phyloP scores from a whole-genome alignment of 352 stramenopile species.

The Aphanomyces stellatus region DNA sequence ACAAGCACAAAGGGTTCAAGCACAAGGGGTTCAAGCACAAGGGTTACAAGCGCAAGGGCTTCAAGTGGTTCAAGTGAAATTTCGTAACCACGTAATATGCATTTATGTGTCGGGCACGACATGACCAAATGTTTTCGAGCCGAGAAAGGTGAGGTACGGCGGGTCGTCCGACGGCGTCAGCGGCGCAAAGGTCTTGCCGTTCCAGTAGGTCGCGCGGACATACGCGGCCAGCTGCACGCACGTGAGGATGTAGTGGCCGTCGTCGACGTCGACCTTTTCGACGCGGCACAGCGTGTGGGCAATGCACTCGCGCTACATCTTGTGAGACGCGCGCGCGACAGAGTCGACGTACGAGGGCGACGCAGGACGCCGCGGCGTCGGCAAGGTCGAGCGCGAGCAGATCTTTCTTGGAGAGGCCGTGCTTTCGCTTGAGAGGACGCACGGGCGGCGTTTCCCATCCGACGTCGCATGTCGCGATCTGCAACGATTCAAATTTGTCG shows the following conservation, averaged over 20 bases:
- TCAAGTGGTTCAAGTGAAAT: constrained; percentile 16
- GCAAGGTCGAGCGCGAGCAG: background rate
- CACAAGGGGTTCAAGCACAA: constrained; percentile 18
- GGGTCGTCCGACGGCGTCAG: constrained; percentile 14
- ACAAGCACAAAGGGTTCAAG: constrained; percentile 21
- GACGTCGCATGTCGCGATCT: constrained; percentile 37
- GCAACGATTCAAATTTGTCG: constrained; percentile 56
- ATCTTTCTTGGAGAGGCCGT: constrained; percentile 18
- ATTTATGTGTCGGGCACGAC: constrained; percentile 23
- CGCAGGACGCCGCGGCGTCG: constrained; percentile 50
- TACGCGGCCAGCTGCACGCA: constrained; percentile 55
- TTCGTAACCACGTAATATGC: background rate
- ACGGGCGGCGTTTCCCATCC: constrained; percentile 19
- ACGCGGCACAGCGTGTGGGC: constrained; percentile 65
- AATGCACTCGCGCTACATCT: constrained; percentile 40
- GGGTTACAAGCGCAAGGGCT: constrained; percentile 15
- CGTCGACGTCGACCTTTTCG: constrained; percentile 46
- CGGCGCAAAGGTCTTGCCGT: constrained; percentile 70
- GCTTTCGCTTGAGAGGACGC: background rate
- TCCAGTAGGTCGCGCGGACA: constrained; percentile 57
- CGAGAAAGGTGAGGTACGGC: constrained; percentile 76
- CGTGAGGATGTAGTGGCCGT: constrained; percentile 63
- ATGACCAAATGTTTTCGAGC: constrained; percentile 68
- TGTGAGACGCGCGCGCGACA: constrained; percentile 27
- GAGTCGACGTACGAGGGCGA: constrained; percentile 41